Evolutionary conservation across 2,329 filamentous ascomycete species (phyloP), one percentile per base, ranked within the genome.

Genomic region (Scopulariopsis brevicaulis): DNA sequence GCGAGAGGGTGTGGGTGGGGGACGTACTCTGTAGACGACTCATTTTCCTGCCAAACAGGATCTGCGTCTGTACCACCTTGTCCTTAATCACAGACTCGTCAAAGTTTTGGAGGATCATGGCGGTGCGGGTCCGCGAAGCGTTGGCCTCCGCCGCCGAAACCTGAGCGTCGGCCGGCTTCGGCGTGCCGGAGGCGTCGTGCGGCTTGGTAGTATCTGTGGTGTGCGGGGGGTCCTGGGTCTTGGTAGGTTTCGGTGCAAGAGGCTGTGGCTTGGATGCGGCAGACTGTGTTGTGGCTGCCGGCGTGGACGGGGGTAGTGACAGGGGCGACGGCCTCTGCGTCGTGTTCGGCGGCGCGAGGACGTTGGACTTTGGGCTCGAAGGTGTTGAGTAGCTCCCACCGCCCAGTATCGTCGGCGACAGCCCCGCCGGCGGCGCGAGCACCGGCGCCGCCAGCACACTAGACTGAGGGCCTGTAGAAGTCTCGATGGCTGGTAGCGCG

Each of bases 91-190:
- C 76, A 55, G 77, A 74, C 52, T 81, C 76, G 63, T 84, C 75
- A 64, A 84, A 84, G 62, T 82, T 83, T 57, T 83, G 81, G 35
- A 82, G 75, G 54, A 84, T 78, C 60, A 83, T 81, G 67, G 80
- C 77, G 63, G 79, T 79, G 43, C 80, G 77, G 60, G 81, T 79
- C 37, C 80, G 76, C 60, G 81, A 78, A 53, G 84, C 46, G 10
- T 50, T 24, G 20, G 46, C 8, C 35, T 51, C 25, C 25, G 20
- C 18, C 7, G 48, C 14, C 15, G 56, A 28, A 6, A 24, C 11
- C 15, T 50, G 37, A 11, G 11, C 43, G 20, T 25, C 32, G 10
- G 11, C 48, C 43, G 40, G 24, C 32, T 57, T 52, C 11, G 25
- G 46, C 10, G 55, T 34, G 14, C 34, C 55, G 8, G 24, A 28